phyloP scores from a whole-genome alignment of 2,329 filamentous ascomycete species.

The Cytospora schulzeri region DNA sequence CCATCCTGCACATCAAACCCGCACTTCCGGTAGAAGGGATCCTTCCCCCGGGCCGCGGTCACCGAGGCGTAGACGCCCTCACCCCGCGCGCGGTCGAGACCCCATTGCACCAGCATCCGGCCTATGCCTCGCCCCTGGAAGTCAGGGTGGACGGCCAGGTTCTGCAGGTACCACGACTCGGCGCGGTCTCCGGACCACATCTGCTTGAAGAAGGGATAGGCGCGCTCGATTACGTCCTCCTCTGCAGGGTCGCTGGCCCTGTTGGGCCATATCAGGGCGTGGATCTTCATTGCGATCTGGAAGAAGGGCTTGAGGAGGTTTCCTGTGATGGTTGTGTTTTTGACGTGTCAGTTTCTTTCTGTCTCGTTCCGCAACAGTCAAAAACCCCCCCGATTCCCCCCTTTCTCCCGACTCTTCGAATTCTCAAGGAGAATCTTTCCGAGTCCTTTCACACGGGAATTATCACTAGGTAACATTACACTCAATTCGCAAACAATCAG shows the following conservation, averaged over 20 bases:
- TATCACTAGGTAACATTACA: neutral
- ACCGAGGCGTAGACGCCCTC: constrained; percentile 16
- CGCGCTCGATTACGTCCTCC: constrained; percentile 12
- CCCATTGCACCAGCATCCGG: constrained; percentile 19
- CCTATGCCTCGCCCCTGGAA: constrained; percentile 17
- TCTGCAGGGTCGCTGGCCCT: constrained; percentile 3
- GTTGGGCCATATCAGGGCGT: constrained; percentile 11
- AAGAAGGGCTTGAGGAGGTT: constrained; percentile 25
- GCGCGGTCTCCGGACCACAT: constrained; percentile 9
- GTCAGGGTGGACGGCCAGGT: constrained; percentile 9
- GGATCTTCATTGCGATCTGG: constrained; percentile 4
- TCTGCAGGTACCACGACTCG: constrained; percentile 12
- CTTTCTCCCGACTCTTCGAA: too few relatives aligned
- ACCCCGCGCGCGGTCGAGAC: constrained; percentile 14
- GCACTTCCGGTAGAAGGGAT: constrained; percentile 13
- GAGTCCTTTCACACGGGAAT: too few relatives aligned
- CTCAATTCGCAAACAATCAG: neutral
- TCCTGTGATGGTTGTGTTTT: constrained; percentile 23
- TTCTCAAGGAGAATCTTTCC: neutral
- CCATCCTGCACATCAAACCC: constrained; percentile 13
- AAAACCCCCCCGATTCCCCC: too few relatives aligned
- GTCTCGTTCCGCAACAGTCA: neutral
- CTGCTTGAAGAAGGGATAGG: constrained; percentile 4
- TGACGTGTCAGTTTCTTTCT: neutral
- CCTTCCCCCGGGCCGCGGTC: constrained; percentile 9